Conservation (phyloP, 768 basidiomycete genomes). For the Podaxis sp. region DNA sequence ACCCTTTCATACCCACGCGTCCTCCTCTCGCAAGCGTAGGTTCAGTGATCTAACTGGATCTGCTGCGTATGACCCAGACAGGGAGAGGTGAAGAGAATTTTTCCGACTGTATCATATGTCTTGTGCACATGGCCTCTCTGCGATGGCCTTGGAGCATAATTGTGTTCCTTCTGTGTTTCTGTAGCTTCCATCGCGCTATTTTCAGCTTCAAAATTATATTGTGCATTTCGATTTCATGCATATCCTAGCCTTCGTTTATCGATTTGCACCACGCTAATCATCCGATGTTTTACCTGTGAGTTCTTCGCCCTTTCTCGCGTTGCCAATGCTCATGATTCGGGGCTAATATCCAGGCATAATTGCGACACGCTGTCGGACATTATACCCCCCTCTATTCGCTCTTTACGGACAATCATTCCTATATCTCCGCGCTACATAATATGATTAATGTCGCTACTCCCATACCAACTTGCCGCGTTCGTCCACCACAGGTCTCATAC, state of each 20-base stretch:
- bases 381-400: constrained; percentile 13
- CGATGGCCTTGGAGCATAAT: constrained; percentile 2
- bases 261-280: constrained; percentile 19
- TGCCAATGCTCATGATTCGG: not conserved
- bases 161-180: constrained; percentile 10
- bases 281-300: constrained; percentile 24
- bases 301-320: not conserved
- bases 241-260: constrained; percentile 14
- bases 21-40: constrained; percentile 26
- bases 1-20: constrained; percentile 32
- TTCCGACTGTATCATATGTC: constrained; percentile 20
- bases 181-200: constrained; percentile 10
- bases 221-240: constrained; percentile 11
- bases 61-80: not conserved
- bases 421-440: constrained; percentile 15
- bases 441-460: constrained; percentile 36
- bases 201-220: constrained; percentile 15
- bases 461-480: constrained; percentile 58
- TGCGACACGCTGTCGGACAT: constrained; percentile 11
- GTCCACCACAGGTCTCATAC: constrained; percentile 63
- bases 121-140: constrained; percentile 16
- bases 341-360: not conserved
- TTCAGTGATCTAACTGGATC: constrained; percentile 20
- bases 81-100: constrained; percentile 14
- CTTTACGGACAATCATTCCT: constrained; percentile 12